phyloP scores from a whole-genome alignment of 768 basidiomycete genomes.

The Xerocomellus dryophilus region DNA sequence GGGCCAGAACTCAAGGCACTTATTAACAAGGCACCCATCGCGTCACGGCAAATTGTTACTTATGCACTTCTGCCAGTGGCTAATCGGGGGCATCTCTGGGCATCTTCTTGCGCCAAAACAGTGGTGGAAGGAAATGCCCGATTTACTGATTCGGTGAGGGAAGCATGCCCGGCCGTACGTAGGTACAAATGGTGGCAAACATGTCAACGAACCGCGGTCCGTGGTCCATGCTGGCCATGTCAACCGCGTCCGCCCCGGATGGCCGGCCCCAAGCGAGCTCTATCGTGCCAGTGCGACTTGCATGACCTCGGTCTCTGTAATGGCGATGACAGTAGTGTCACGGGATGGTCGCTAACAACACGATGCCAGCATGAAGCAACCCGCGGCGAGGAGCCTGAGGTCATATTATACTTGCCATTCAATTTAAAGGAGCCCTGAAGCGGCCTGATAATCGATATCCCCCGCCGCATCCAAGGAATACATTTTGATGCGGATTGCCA shows the following conservation, averaged over 20 bases:
- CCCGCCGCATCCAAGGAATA: constrained; percentile 1
- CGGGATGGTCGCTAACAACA: constrained; percentile 1
- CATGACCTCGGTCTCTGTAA: neutral
- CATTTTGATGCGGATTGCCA: constrained; percentile 25
- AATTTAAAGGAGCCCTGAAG: neutral
- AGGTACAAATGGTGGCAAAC: constrained; percentile 1
- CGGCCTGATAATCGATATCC: neutral
- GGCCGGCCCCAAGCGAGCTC: neutral
- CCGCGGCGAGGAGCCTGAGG: neutral
- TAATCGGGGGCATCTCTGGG: constrained; percentile 13
- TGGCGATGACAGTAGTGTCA: neutral
- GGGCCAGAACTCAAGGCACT: constrained; percentile 14
- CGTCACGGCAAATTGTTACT: constrained; percentile 14
- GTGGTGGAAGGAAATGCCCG: constrained; percentile 17
- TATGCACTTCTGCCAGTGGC: constrained; percentile 4
- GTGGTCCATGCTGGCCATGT: neutral
- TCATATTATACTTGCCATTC: constrained; percentile 1
- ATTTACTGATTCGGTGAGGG: neutral
- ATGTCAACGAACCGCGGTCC: constrained; percentile 7
- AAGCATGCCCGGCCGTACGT: constrained; percentile 1
- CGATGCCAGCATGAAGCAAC: neutral
- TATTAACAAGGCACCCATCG: constrained; percentile 9
- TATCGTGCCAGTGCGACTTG: neutral
- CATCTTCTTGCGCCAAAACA: constrained; percentile 16
- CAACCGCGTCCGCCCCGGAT: neutral